Conservation (phyloP, 345 rosid species). For the Iberis pinnata region DNA sequence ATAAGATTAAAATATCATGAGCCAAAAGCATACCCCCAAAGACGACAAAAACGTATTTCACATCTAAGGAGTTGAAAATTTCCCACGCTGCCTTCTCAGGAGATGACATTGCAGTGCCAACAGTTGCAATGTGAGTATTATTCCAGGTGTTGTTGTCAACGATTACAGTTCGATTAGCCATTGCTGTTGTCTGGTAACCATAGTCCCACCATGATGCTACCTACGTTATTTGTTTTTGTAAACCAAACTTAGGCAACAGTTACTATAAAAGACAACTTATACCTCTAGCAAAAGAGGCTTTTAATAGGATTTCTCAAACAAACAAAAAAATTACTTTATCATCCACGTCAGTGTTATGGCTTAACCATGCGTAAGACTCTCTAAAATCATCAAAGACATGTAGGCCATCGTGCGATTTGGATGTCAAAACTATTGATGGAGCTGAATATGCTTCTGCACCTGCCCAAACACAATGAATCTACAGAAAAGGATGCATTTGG, state of each 20-base stretch:
- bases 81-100: conserved; percentile 99
- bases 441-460: conserved; percentile 99
- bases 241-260: conserved; percentile 19
- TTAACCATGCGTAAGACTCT: conserved; percentile 91
- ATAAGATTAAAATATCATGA: conserved; percentile 13
- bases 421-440: conserved; percentile 91
- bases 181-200: conserved; percentile 98
- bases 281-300: not conserved
- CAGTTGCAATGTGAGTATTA: conserved; percentile 98
- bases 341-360: conserved; percentile 98
- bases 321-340: conserved; percentile 58
- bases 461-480: conserved; percentile 99
- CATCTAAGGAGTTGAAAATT: conserved; percentile 92
- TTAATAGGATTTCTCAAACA: no score
- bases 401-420: conserved; percentile 64
- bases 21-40: conserved; percentile 74
- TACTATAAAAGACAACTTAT: conserved; percentile 17
- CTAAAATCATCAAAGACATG: conserved; percentile 99
- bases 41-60: conserved; percentile 94
- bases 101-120: conserved; percentile 99
- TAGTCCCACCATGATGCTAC: conserved; percentile 99
- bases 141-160: conserved; percentile 99
- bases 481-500: conserved; percentile 24
- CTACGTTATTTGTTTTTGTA: conserved; percentile 34
- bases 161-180: conserved; percentile 98